phyloP scores from a whole-genome alignment of 306 rosid species.

The Senna tora region DNA sequence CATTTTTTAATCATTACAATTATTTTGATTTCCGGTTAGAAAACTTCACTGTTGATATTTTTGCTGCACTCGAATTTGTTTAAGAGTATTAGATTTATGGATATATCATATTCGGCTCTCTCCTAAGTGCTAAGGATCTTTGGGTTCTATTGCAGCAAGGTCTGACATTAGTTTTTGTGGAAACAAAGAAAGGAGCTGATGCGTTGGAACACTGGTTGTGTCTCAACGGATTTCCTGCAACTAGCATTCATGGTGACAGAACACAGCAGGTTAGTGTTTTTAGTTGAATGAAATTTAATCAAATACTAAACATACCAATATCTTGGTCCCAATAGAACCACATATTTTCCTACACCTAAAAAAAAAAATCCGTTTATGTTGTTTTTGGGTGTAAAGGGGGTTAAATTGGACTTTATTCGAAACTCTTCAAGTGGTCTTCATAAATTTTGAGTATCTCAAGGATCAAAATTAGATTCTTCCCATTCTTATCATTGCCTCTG shows the following conservation, averaged over 20 bases:
- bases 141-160: slow-evolving; percentile 51
- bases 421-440: background rate
- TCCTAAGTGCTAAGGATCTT: background rate
- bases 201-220: slow-evolving; percentile 72
- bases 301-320: background rate
- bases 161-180: slow-evolving; percentile 75
- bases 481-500: background rate
- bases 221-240: slow-evolving; percentile 72
- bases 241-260: slow-evolving; percentile 75
- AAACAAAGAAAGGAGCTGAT: slow-evolving; percentile 85
- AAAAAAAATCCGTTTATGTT: too few relatives aligned
- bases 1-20: background rate
- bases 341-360: background rate
- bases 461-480: slow-evolving; percentile 5
- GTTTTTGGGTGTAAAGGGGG: background rate
- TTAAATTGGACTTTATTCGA: slow-evolving; percentile 3
- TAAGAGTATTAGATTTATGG: slow-evolving; percentile 2
- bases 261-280: slow-evolving; percentile 57
- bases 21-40: background rate
- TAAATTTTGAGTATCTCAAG: background rate
- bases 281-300: background rate
- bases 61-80: slow-evolving; percentile 1
- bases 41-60: background rate
- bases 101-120: background rate
- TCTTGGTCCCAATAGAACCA: background rate